A percentile compares a stretch with the other conserved stretches of the same genome.
phyloP scores from a whole-genome alignment of 2,329 filamentous ascomycete species.

The Penicillium psychrosexuale region DNA sequence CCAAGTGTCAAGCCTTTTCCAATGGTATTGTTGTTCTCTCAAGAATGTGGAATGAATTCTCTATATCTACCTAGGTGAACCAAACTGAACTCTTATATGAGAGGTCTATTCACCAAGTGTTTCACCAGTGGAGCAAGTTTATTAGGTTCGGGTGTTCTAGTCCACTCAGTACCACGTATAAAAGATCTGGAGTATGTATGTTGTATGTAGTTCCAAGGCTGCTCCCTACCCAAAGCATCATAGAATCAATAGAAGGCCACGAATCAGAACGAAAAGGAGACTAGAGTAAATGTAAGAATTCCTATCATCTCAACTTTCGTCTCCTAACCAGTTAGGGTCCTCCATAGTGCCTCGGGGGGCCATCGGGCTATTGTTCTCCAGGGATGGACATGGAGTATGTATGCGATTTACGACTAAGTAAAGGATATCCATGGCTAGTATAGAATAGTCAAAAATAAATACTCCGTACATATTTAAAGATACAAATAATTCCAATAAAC shows the following conservation, averaged over 20 bases:
- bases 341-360: background rate
- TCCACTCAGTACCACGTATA: background rate
- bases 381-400: conserved; percentile 1
- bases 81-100: background rate
- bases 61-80: background rate
- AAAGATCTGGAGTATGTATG: background rate
- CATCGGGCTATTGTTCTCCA: background rate
- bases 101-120: conserved; percentile 9
- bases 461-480: background rate
- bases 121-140: conserved; percentile 16
- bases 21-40: background rate
- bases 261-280: background rate
- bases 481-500: background rate
- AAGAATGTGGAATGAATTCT: conserved; percentile 19
- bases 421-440: background rate
- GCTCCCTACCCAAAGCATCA: background rate
- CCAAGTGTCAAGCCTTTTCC: background rate
- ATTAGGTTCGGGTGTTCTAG: conserved; percentile 19
- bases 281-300: background rate
- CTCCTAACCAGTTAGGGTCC: background rate
- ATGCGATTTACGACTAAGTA: too few relatives aligned
- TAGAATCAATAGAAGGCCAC: background rate
- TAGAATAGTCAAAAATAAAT: background rate
- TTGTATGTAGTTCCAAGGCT: too few relatives aligned
- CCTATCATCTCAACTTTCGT: background rate